phyloP scores from a whole-genome alignment of 2,329 filamentous ascomycete genomes.

The Juglanconis sp. region DNA sequence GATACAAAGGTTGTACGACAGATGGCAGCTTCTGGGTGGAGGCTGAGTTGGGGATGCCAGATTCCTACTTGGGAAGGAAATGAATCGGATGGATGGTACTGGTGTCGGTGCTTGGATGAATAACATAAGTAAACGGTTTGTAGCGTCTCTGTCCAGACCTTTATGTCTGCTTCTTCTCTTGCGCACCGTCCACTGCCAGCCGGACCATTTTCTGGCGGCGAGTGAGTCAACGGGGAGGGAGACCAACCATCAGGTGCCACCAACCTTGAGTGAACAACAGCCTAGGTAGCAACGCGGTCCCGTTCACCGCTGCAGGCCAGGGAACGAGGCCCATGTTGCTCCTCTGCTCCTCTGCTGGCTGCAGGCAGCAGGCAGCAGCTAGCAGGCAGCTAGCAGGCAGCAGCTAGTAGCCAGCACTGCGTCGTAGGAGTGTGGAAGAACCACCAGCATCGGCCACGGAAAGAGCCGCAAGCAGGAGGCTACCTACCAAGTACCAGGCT shows the following conservation, averaged over 20 bases:
- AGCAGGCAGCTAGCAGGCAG: slow-evolving; percentile 3
- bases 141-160: not conserved
- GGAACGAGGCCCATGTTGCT: not conserved
- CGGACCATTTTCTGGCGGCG: not conserved
- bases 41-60: not conserved
- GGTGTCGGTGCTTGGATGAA: not conserved
- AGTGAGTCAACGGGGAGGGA: not conserved
- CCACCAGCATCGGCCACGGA: too few relatives aligned
- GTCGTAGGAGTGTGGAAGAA: not conserved
- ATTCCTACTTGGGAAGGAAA: not conserved
- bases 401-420: not conserved
- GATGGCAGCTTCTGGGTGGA: not conserved
- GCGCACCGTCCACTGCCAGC: not conserved
- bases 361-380: not conserved
- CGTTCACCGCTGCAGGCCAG: not conserved
- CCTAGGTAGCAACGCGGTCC: not conserved
- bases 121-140: not conserved
- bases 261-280: not conserved
- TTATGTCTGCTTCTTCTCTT: not conserved
- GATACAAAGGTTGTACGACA: not conserved
- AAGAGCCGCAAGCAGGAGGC: too few relatives aligned
- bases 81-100: not conserved
- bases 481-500: too few relatives aligned
- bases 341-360: too few relatives aligned
- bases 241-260: not conserved